These are phyloP conservation scores for Endogone sp. DNA, from an alignment of 192 early-diverging fungal genomes.

Conservation along the genomic window DNA sequence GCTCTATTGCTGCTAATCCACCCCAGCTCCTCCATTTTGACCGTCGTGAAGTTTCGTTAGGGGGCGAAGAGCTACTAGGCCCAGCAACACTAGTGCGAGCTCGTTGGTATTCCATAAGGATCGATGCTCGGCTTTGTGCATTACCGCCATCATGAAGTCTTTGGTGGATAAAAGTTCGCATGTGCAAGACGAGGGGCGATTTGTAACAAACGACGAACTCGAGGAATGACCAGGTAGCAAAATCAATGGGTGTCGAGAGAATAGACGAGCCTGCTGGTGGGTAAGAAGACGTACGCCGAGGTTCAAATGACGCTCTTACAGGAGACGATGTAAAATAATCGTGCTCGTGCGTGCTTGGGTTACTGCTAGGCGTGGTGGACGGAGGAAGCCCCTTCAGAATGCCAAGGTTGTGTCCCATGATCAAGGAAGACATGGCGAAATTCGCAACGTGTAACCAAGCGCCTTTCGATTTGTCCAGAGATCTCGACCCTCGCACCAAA, in stretches of 20 bases:
- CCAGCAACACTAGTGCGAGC: neutral
- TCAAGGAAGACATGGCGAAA: conserved; percentile 31
- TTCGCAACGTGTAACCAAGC: conserved; percentile 38
- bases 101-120: conserved; percentile 13
- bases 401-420: conserved; percentile 30
- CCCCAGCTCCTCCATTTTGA: conserved; percentile 48
- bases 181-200: conserved; percentile 40
- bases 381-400: conserved; percentile 10
- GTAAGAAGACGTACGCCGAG: neutral
- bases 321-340: conserved; percentile 11
- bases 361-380: conserved; percentile 17
- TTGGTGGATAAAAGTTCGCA: conserved; percentile 39
- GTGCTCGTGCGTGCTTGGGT: conserved; percentile 9
- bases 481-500: conserved; percentile 42
- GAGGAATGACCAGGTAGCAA: conserved; percentile 46
- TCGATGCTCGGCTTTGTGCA: neutral
- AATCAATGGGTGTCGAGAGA: conserved; percentile 34
- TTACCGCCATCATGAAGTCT: conserved; percentile 29
- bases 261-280: neutral
- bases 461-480: conserved; percentile 35
- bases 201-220: conserved; percentile 47
- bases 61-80: conserved; percentile 17
- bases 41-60: conserved; percentile 15
- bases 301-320: neutral
- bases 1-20: conserved; percentile 9